Percentiles rank a stretch among this genome's conserved stretches.
Evolutionary conservation across 495 filamentous ascomycete genomes (phyloP).

Genomic region (Aspergillus steynii): DNA sequence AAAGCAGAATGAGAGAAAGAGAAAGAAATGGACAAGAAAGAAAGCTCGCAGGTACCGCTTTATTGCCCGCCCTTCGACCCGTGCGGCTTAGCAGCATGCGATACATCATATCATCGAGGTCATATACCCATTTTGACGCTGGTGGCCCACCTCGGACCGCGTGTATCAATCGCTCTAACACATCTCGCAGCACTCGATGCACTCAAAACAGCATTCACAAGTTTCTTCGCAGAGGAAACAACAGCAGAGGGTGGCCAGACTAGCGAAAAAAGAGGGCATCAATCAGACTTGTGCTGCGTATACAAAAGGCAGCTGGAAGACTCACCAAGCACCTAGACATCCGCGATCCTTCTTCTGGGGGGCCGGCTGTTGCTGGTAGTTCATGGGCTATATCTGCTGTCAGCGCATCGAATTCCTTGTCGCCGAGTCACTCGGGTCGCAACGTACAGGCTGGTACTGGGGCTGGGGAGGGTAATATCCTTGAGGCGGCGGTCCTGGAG

Average conservation of each 20-base stretch:
- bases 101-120: neutral
- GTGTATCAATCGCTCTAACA: slow-evolving; percentile 36
- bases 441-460: slow-evolving; percentile 26
- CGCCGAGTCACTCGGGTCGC: slow-evolving; percentile 3
- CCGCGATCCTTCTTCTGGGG: slow-evolving; percentile 53
- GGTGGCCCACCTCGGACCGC: neutral
- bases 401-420: slow-evolving; percentile 5
- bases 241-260: slow-evolving; percentile 71
- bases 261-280: slow-evolving; percentile 13
- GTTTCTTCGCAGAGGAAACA: slow-evolving; percentile 78
- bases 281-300: slow-evolving; percentile 13
- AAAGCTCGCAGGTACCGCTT: neutral
- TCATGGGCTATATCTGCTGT: slow-evolving; percentile 10
- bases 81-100: slow-evolving; percentile 6
- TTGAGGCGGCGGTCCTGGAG: slow-evolving; percentile 25
- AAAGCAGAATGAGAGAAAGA: neutral
- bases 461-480: slow-evolving; percentile 12
- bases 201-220: slow-evolving; percentile 76
- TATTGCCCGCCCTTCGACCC: neutral
- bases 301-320: slow-evolving; percentile 3
- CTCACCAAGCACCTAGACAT: slow-evolving; percentile 63
- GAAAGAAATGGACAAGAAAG: slow-evolving; percentile 10
- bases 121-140: neutral
- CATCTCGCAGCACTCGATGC: slow-evolving; percentile 63
- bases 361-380: slow-evolving; percentile 52